phyloP scores from a whole-genome alignment of 495 filamentous ascomycete genomes.

The Hyaloscypha finlandica region DNA sequence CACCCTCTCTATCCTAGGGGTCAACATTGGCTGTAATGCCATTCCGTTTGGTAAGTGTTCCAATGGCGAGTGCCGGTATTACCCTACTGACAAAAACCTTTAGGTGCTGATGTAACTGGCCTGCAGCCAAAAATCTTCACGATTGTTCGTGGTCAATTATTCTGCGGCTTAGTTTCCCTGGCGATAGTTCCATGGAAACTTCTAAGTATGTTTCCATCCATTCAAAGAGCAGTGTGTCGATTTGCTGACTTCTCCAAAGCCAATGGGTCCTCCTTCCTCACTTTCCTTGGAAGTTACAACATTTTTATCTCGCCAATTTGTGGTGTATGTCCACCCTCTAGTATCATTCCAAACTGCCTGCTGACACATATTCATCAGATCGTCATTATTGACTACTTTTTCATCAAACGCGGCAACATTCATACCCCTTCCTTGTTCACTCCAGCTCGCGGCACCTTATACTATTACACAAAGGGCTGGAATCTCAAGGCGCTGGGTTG shows the following conservation, averaged over 20 bases:
- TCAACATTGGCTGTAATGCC: background rate
- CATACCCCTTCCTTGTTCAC: background rate
- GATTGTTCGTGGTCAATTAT: conserved; percentile 1
- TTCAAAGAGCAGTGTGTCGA: background rate
- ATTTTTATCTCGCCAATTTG: conserved; percentile 8
- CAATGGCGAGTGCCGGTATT: too few relatives aligned
- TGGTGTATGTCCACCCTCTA: background rate
- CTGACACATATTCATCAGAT: background rate
- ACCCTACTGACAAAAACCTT: background rate
- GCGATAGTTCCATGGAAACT: conserved; percentile 5
- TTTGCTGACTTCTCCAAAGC: background rate
- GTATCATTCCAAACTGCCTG: background rate
- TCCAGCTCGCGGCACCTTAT: background rate
- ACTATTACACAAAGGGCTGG: background rate
- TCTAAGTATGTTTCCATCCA: background rate
- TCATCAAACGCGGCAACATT: conserved; percentile 5
- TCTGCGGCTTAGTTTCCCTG: background rate
- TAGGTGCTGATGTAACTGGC: background rate
- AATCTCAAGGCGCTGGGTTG: background rate
- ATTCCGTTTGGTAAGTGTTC: conserved; percentile 5
- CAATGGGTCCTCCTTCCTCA: background rate
- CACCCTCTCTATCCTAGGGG: background rate
- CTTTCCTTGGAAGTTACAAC: conserved; percentile 7
- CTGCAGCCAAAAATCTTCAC: background rate
- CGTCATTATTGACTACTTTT: conserved; percentile 3